phyloP scores from a whole-genome alignment of 208 protist genomes.

The Porcisia deanei region DNA sequence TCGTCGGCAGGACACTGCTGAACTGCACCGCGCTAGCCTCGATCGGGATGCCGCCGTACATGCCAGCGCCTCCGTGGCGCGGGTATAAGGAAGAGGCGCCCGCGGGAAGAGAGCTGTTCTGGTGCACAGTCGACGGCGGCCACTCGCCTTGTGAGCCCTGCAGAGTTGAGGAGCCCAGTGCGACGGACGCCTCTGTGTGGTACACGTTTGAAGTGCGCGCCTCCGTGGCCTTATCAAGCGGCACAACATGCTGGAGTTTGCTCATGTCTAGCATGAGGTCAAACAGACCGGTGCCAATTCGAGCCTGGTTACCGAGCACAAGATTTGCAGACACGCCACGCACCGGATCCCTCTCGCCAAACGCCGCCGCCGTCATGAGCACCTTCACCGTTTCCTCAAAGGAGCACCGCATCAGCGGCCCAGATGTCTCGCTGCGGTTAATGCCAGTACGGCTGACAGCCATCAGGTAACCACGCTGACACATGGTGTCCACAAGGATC shows the following conservation, averaged over 20 bases:
- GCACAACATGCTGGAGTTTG: conserved; percentile 83
- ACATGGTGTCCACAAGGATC: conserved; percentile 99
- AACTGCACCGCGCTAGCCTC: conserved; percentile 71
- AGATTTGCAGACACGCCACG: conserved; percentile 98
- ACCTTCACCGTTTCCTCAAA: conserved; percentile 99
- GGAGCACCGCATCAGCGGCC: conserved; percentile 97
- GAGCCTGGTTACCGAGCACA: conserved; percentile 97
- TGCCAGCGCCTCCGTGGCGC: conserved; percentile 8
- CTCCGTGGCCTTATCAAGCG: conserved; percentile 78
- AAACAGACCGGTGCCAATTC: conserved; percentile 97
- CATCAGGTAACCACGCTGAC: conserved; percentile 96
- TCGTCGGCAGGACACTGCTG: conserved; percentile 31
- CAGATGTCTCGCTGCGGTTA: conserved; percentile 94
- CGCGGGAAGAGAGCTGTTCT: conserved; percentile 51
- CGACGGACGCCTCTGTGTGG: conserved; percentile 73
- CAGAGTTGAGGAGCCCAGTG: conserved; percentile 24
- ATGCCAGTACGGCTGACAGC: conserved; percentile 97
- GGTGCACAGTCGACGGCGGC: conserved; percentile 75
- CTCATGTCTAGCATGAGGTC: conserved; percentile 96
- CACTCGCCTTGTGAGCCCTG: conserved; percentile 34
- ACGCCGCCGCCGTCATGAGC: conserved; percentile 97
- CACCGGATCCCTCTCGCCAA: conserved; percentile 95
- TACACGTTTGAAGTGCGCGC: conserved; percentile 79
- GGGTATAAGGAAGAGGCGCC: conserved; percentile 28
- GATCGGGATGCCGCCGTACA: conserved; percentile 51